These are phyloP conservation scores for Stachybotrys chartarum DNA, from an alignment of 2,329 filamentous ascomycete species.

Conservation along the genomic window DNA sequence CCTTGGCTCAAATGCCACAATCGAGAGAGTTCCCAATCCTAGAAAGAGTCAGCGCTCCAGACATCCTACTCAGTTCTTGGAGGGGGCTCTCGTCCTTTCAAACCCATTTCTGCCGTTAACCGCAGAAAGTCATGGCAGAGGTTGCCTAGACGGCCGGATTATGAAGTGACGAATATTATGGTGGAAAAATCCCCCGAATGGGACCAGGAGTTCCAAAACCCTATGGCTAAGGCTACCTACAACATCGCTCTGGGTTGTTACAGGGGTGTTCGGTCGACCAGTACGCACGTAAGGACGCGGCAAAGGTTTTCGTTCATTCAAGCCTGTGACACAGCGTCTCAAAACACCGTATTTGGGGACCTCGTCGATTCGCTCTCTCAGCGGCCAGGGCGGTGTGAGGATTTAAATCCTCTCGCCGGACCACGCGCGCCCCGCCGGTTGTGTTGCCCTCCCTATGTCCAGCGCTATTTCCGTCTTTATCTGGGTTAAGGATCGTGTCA, in stretches of 20 bases:
- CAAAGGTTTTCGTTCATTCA: conserved; percentile 51
- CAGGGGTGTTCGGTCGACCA: conserved; percentile 59
- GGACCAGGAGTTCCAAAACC: conserved; percentile 36
- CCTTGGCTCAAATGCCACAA: conserved; percentile 28
- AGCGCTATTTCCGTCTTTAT: conserved; percentile 65
- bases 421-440: conserved; percentile 56
- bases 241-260: conserved; percentile 61
- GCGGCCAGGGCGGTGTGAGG: conserved; percentile 57
- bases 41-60: no score
- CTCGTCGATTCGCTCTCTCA: conserved; percentile 61
- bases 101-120: no score
- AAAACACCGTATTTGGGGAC: conserved; percentile 54
- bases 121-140: no score
- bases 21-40: no score
- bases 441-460: conserved; percentile 65
- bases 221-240: conserved; percentile 57
- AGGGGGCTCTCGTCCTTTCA: no score
- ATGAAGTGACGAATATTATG: no score
- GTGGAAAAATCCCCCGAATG: no score
- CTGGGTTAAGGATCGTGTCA: conserved; percentile 64
- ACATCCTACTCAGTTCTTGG: no score
- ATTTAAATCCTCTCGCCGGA: conserved; percentile 47
- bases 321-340: conserved; percentile 51
- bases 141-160: no score
- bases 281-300: conserved; percentile 57